Percentiles rank a stretch among this genome's conserved stretches.
Conservation (phyloP, 2,329 filamentous ascomycete species). For the Simplicillium aogashimaense region DNA sequence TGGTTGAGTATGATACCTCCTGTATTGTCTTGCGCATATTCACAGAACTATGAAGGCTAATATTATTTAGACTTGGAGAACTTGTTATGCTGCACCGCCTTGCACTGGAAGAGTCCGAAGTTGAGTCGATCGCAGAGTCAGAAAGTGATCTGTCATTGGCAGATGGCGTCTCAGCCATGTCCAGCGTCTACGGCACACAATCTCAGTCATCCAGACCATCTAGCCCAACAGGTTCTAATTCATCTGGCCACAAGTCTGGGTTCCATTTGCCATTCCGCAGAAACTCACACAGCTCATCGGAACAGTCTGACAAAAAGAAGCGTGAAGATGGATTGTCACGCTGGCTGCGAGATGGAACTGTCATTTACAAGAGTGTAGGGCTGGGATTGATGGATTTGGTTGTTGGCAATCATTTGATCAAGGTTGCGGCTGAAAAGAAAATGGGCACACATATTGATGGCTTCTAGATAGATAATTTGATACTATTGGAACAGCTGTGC, state of each 20-base stretch:
- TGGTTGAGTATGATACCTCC: slow-evolving; percentile 57
- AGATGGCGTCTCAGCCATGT: slow-evolving; percentile 27
- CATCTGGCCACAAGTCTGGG: slow-evolving; percentile 20
- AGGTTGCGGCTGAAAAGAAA: slow-evolving; percentile 42
- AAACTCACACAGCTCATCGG: slow-evolving; percentile 14
- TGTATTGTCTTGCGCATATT: background rate
- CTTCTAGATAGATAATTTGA: slow-evolving; percentile 27
- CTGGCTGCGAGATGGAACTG: slow-evolving; percentile 53
- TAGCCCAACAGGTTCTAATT: slow-evolving; percentile 22
- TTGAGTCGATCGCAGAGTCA: slow-evolving; percentile 18
- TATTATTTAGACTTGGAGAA: slow-evolving; percentile 58
- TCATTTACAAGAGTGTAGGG: slow-evolving; percentile 60
- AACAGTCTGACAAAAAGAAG: slow-evolving; percentile 24
- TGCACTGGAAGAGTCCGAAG: slow-evolving; percentile 27
- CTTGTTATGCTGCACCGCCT: slow-evolving; percentile 52
- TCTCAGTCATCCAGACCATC: slow-evolving; percentile 11
- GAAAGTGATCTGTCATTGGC: slow-evolving; percentile 19
- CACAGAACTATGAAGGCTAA: background rate
- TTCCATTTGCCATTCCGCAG: slow-evolving; percentile 21
- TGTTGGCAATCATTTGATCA: slow-evolving; percentile 47
- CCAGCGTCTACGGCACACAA: slow-evolving; percentile 24
- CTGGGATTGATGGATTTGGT: slow-evolving; percentile 57
- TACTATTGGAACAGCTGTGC: background rate
- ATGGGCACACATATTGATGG: slow-evolving; percentile 43
- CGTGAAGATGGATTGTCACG: slow-evolving; percentile 39